These are phyloP conservation scores for Boletus rex-veris DNA, from an alignment of 768 basidiomycete genomes.

Conservation along the genomic window DNA sequence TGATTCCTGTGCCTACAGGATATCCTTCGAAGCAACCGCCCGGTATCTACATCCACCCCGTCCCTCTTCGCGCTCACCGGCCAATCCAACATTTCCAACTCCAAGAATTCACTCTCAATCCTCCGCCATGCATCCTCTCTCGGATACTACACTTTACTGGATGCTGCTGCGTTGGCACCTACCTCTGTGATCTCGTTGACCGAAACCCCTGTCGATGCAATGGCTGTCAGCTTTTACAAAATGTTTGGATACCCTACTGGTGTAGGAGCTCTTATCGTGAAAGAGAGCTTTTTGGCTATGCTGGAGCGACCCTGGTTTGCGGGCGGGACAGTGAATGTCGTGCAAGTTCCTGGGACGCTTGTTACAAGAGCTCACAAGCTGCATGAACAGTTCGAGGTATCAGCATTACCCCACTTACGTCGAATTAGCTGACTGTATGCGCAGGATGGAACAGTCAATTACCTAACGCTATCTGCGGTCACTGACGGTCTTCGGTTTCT, in stretches of 20 bases:
- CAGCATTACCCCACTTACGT: constrained; percentile 1
- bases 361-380: constrained; percentile 56
- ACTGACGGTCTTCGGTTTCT: constrained; percentile 76
- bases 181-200: constrained; percentile 65
- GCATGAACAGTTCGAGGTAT: constrained; percentile 78
- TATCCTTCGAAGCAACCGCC: constrained; percentile 49
- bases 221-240: constrained; percentile 85
- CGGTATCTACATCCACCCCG: constrained; percentile 36
- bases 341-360: constrained; percentile 74
- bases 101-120: constrained; percentile 65
- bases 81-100: constrained; percentile 79
- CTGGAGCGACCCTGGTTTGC: constrained; percentile 81
- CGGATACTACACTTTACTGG: constrained; percentile 74
- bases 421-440: constrained; percentile 9
- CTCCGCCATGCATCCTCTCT: constrained; percentile 60
- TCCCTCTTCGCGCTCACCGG: constrained; percentile 74
- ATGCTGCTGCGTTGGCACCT: constrained; percentile 78
- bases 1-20: constrained; percentile 38
- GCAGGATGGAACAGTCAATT: constrained; percentile 86
- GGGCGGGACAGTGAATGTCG: constrained; percentile 78
- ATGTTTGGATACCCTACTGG: constrained; percentile 90
- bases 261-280: constrained; percentile 74
- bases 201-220: constrained; percentile 70
- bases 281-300: constrained; percentile 58
- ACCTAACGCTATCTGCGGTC: constrained; percentile 70